Conservation (phyloP, 768 basidiomycete genomes). For the Suillus plorans region DNA sequence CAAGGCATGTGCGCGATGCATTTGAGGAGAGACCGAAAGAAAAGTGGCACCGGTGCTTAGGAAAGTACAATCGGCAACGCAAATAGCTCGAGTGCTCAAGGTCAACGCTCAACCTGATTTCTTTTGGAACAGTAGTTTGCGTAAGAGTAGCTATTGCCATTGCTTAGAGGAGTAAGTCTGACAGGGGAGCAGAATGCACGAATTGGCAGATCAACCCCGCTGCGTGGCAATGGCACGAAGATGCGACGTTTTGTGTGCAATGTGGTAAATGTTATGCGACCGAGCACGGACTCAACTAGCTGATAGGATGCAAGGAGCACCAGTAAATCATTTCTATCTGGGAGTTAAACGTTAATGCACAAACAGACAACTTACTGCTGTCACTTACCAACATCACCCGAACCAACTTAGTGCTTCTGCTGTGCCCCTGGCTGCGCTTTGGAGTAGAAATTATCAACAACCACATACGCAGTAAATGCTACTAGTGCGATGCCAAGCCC, state of each 20-base stretch:
- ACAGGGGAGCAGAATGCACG: background rate
- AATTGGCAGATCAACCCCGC: background rate
- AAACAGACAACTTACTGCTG: background rate
- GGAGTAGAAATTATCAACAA: constrained; percentile 71
- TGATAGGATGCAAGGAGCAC: background rate
- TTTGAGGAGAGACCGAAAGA: background rate
- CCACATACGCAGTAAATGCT: constrained; percentile 89
- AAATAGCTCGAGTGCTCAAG: background rate
- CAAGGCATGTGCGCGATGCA: background rate
- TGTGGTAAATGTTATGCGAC: background rate
- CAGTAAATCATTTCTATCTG: background rate
- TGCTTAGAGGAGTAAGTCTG: background rate
- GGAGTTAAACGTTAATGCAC: background rate
- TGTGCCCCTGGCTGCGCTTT: constrained; percentile 33
- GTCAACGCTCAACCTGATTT: background rate
- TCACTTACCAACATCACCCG: background rate
- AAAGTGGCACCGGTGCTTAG: background rate
- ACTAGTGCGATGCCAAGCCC: constrained; percentile 93
- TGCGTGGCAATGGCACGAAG: background rate
- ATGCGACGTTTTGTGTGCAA: background rate
- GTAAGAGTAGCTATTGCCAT: background rate
- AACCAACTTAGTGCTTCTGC: constrained; percentile 11
- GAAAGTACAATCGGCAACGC: background rate
- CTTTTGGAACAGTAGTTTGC: background rate
- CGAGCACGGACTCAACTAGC: background rate